Evolutionary conservation across 164 flowering plant species (phyloP), one percentile per base, ranked within the genome.

Genomic region (Kingdonia uniflora): DNA sequence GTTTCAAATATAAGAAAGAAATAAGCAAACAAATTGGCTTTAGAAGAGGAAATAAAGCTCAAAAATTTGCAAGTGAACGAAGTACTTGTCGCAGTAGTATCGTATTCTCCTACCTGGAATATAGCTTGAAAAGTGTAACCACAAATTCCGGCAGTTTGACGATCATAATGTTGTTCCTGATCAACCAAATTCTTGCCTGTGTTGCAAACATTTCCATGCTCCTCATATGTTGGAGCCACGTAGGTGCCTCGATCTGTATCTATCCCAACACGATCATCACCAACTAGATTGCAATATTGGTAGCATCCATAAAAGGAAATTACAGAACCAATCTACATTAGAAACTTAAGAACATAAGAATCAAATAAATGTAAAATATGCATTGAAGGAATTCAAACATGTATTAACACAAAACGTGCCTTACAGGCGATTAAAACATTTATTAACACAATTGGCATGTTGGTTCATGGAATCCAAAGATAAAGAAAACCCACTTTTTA

Each of bases 261-360:
- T 19, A 44, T 17, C 37, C 66, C 66, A 10, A 60, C 60, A 54
- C 58, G 63, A 13, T 77, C 80, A 17, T 79, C 81, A 17, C 55
- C 63, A 49, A 66, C 69, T 59, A 70, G 62, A 42, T 73, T 74
- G 55, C 65, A 70, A 57, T 79, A 66, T 25, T 65, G 72, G 64
- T 71, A 79, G 55, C 95, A 90, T 60, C 97, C 97, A 57, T 67
- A 64, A 21, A 79, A 55, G 17, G 96, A 87, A 43, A 90, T 72
- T 56, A 81, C 45, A 5, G 83, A 74, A 49, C 96, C 97, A 26
- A 90, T 77, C 97, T 90, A 55, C 70, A 72, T 39, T 57, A 29
- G 24, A 52, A 52, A 43, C 54, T 43, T 19, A 19, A 43, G 11
- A 58, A 13, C 26, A 56, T 62, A 41, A 57, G 56, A 38, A 51